Base-by-base conservation (phyloP, 345 rosid genomes). In the Diplotaxis tenuifolia region DNA sequence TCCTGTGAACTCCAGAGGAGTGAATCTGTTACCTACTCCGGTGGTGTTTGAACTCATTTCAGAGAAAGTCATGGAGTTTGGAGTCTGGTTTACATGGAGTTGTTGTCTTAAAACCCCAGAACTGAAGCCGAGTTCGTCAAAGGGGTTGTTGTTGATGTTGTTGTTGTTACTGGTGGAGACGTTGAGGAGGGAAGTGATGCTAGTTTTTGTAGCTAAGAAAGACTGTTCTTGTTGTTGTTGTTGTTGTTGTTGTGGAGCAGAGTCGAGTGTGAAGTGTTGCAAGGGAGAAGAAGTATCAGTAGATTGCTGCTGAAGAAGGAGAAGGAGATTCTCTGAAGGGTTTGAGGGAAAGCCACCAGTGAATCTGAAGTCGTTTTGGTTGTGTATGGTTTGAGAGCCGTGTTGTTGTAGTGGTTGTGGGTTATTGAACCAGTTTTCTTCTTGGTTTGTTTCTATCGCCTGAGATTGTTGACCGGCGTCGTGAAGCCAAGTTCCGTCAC, bases 201-300 rank as follows among this genome's bases (percentile, higher is more conserved):
- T 78, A 40, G 86, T 65, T 67, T 81, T 83, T n/a, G 85, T 72
- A 28, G 80, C 70, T 56, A 83, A 66, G 77, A 86, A 83, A 28
- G 85, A 75, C 56, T 77, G 78, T 38, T 81, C 84, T 16, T 45
- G 52, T 29, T 38, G 42, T 36, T 36, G 36, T 27, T 84, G 64
- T 9, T 82, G 87, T 21, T 81, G 82, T 3, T 45, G 67, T 8
- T 74, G 73, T 22, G 78, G 42, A 61, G 69, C 11, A 3, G 85
- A 71, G 81, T 86, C 86, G 31, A 86, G 88, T 67, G 76, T 54
- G 62, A 84, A 84, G 20, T 78, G 87, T 19, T 77, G 87, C 2
- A 88, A 81, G 1, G 84, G 90, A 69, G 88, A 82, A 20, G 93
- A 88, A 0, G 93, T 81, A 75, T 89, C 89, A 34, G 81, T 56